phyloP scores from a whole-genome alignment of 2,329 filamentous ascomycete genomes.

The Zasmidium citrigriseum region DNA sequence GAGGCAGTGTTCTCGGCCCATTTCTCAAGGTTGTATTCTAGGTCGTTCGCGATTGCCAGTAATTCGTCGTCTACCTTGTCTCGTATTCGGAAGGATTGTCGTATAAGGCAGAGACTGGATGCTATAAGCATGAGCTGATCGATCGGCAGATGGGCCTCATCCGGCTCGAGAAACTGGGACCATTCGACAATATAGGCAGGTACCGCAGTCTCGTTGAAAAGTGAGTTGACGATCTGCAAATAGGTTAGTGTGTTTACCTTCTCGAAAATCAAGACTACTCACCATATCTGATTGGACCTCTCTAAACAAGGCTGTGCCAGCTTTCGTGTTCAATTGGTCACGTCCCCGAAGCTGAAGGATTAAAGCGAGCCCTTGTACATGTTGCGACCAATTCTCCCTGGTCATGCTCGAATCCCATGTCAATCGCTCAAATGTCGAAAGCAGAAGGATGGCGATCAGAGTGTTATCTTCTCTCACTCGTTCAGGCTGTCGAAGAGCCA shows the following conservation, averaged over 20 bases:
- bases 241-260: neutral
- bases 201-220: slow-evolving; percentile 11
- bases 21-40: slow-evolving; percentile 17
- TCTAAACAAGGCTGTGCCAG: slow-evolving; percentile 15
- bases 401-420: slow-evolving; percentile 13
- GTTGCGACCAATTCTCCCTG: slow-evolving; percentile 14
- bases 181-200: slow-evolving; percentile 18
- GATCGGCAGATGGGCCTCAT: slow-evolving; percentile 9
- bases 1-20: slow-evolving; percentile 13
- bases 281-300: slow-evolving; percentile 19
- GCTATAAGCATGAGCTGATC: slow-evolving; percentile 17
- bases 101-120: slow-evolving; percentile 9
- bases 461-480: slow-evolving; percentile 19
- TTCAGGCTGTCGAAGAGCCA: slow-evolving; percentile 12
- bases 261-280: neutral
- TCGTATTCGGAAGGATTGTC: slow-evolving; percentile 5
- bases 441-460: slow-evolving; percentile 16
- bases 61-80: slow-evolving; percentile 9
- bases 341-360: slow-evolving; percentile 17
- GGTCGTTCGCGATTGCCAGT: neutral
- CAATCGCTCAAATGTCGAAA: slow-evolving; percentile 18
- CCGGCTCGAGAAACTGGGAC: slow-evolving; percentile 14
- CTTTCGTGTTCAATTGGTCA: slow-evolving; percentile 11
- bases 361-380: slow-evolving; percentile 13
- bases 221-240: slow-evolving; percentile 10